Base-by-base conservation (phyloP, 1,284 basidiomycete species). In the Ceratobasidium theobromae region DNA sequence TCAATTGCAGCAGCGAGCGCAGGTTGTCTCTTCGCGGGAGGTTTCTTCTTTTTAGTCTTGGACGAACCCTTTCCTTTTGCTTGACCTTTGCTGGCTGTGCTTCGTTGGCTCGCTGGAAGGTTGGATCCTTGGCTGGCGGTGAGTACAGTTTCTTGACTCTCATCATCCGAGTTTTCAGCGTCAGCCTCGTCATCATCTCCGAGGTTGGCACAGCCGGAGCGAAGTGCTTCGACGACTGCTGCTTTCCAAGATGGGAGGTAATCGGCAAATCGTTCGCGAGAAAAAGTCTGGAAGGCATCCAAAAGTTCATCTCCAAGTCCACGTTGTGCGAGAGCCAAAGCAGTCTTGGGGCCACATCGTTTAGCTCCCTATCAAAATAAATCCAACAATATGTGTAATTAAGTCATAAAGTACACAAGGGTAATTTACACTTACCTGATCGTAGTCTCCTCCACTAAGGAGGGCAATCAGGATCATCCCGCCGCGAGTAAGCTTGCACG, bases 371-470 rank as follows among this genome's bases (percentile, higher is more conserved):
- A 60, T 41, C 53, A n/a, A n/a, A 53, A 45, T 52, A 52, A 25
- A 23, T 62, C 53, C 57, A 33, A 23, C 12, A 53, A 16, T 45
- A 43, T 4, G 57, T 16, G 9, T 25, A n/a, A 32, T 18, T 43
- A 14, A 40, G 23, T 45, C 12, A 16, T 51, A 25, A 18, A 18
- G n/a, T 14, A 46, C 18, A 38, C 8, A 11, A 18, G 28, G 12
- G 49, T 28, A 52, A 54, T 11, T 48, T 70, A 30, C 28, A 81
- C 58, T 35, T n/a, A 64, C 86, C 33, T 84, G 83, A 62, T 89
- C 84, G 72, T 98, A 99, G 76, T 99, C 96, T 0, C 95, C 96
- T 0, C 95, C 95, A 9, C 86, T 85, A 71, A 96, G 80, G 3
- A 98, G 79, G 0, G 88, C 95, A 48, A 96, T 86, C 23, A 98